A percentile compares a stretch with the other conserved stretches of the same genome.
Evolutionary conservation across 305 asterid species (phyloP).

Genomic region (Fraxinus latifolia): DNA sequence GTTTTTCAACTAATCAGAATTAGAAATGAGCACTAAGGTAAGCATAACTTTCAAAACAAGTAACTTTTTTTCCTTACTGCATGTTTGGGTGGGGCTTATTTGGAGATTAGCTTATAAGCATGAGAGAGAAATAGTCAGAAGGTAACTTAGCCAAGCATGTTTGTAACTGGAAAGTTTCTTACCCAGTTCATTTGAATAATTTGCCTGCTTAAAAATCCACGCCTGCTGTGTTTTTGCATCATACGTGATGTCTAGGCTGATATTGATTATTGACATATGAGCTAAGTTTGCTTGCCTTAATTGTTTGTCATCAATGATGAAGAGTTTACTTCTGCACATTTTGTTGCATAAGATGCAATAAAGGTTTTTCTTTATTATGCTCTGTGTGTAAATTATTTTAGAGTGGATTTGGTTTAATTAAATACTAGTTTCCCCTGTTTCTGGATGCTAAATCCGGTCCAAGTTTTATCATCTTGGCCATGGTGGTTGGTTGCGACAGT

Average conservation of each 20-base stretch:
- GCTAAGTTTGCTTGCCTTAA: neutral
- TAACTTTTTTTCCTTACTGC: neutral
- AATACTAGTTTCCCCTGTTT: neutral
- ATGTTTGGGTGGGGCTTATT: neutral
- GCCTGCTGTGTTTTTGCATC: neutral
- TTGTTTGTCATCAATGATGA: neutral
- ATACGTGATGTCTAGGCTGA: neutral
- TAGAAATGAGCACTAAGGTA: neutral
- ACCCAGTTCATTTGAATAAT: constrained; percentile 12
- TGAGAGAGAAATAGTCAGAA: neutral
- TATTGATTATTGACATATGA: neutral
- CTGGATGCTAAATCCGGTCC: constrained; percentile 8
- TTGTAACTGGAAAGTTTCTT: neutral
- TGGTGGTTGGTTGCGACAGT: neutral
- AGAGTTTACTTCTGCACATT: neutral
- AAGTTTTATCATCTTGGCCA: constrained; percentile 2
- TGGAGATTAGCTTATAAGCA: neutral
- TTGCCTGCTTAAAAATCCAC: constrained; percentile 5
- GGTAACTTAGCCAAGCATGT: neutral
- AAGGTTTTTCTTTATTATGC: neutral
- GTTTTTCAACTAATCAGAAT: neutral
- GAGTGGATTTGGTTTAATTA: neutral
- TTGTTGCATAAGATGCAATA: constrained; percentile 12
- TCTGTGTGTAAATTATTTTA: neutral
- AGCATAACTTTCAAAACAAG: neutral